Evolutionary conservation across 345 rosid genomes (phyloP), one percentile per base, ranked within the genome.

Genomic region (Syzygium oleosum): DNA sequence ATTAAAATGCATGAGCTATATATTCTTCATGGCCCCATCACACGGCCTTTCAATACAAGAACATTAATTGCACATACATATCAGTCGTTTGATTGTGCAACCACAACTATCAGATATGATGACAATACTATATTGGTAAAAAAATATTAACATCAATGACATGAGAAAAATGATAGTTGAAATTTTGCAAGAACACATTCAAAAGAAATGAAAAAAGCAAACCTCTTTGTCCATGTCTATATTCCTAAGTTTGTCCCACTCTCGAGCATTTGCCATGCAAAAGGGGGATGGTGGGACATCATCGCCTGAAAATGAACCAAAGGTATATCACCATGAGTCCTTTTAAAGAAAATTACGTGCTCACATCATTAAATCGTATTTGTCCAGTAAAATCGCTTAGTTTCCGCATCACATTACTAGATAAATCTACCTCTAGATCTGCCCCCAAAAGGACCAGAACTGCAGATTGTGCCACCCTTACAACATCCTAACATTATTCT

Each of bases 141-240:
- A 73, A 43, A 9, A 73, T 38, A 73, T 73, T 38, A 73, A 73
- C 27, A 5, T 73, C 54, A 43, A 16, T 56, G 83, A 29, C 51
- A 3, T 41, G 31, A 23, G 12, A 83, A 29, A 43, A 11, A 80
- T 54, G n/a, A 14, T 49, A 52, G 59, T 41, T 31, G 27, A 51
- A 54, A 61, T 25, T 34, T 73, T 17, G 12, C 22, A 2, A 21
- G n/a, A 87, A 38, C 8, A 84, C 15, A 54, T 25, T 38, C 85
- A 51, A 77, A 77, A 68, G 21, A 55, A 83, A 27, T 53, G 56
- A 29, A 41, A 58, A 59, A 41, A 21, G 49, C 80, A 73, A 54
- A 96, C 99, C 99, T 97, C 98, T 92, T 95, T 95, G 92, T 97
- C 99, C 99, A 97, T 97, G 93, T 97, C 99, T 91, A 97, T 95